Evolutionary conservation across 2,329 filamentous ascomycete genomes (phyloP), one percentile per base, ranked within the genome.

Genomic region (Podosphaera aphanis): DNA sequence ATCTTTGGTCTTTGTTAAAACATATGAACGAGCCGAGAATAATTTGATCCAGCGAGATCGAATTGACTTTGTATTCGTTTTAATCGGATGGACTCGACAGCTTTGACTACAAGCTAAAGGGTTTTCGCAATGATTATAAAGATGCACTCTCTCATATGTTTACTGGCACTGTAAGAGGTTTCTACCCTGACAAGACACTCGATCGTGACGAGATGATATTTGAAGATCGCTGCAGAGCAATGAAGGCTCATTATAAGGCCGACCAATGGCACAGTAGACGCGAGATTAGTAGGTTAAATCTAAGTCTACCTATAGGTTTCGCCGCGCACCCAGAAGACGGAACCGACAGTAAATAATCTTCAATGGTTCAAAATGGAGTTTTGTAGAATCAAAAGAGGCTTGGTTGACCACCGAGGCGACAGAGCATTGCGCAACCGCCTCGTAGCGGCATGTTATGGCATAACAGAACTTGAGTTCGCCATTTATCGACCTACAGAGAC

Each of bases 161-260:
- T 16, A 29, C 40, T 2, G 40, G 40, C 15, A 18, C 21, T 43
- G 40, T 23, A 29, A 43, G 40, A 43, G 13, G 40, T 43, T 27
- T 43, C 16, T 43, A 43, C 23, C 40, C 29, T 16, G 2, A 43
- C 23, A 29, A 29, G 2, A 43, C 11, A 43, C 1, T 29, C 18
- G 21, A 43, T 29, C 23, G 18, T 43, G 40, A 43, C 40, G 25
- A 43, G 15, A 43, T 43, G 23, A 43, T 15, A 5, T 43, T 43
- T 29, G 40, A 43, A 29, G 40, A 43, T 16, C 15, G 23, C 20
- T 29, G 40, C 25, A 43, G 15, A 5, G 8, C 21, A 6, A 43
- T 43, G 23, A 13, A 27, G 11, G 10, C 11, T 2, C 15, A 43
- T 16, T 43, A 29, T 8, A 23, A 43, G 23, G 29, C 40, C 20